Evolutionary conservation across 495 filamentous ascomycete species (phyloP).

Genomic region (Gamarada debralockiae): DNA sequence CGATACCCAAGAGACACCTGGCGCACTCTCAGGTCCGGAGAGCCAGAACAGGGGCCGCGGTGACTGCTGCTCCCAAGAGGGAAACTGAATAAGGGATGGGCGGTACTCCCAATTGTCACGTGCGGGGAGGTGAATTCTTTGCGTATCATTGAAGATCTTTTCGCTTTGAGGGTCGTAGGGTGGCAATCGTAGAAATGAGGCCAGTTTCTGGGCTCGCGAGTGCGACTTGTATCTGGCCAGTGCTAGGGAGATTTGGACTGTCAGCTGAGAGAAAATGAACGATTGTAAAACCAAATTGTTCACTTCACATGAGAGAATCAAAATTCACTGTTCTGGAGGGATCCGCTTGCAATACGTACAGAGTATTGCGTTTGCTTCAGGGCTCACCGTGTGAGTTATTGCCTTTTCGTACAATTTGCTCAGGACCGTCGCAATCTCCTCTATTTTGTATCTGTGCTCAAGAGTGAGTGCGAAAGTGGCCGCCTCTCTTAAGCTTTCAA

Average conservation of each 20-base stretch:
- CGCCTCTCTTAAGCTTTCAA: not conserved
- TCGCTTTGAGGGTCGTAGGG: not conserved
- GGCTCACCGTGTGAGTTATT: too few species aligned
- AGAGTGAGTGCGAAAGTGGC: not conserved
- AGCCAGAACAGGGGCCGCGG: conserved; percentile 1
- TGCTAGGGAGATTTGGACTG: not conserved
- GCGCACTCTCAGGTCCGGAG: not conserved
- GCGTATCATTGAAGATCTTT: not conserved
- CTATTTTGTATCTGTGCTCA: conserved; percentile 1
- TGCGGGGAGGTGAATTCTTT: not conserved
- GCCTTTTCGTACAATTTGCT: too few species aligned
- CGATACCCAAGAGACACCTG: conserved; percentile 1
- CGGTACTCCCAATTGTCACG: conserved; percentile 1
- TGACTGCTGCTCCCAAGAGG: not conserved
- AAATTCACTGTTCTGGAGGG: too few species aligned
- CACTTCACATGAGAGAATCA: too few species aligned
- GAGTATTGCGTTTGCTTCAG: too few species aligned
- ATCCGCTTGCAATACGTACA: too few species aligned
- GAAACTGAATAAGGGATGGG: not conserved
- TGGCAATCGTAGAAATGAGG: not conserved
- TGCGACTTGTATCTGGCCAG: not conserved
- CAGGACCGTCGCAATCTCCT: not conserved
- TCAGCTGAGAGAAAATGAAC: too few species aligned
- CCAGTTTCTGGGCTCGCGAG: not conserved
- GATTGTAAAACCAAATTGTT: too few species aligned